Base-by-base conservation (phyloP, 2,329 filamentous ascomycete genomes). In the Aspergillus fijiensis region DNA sequence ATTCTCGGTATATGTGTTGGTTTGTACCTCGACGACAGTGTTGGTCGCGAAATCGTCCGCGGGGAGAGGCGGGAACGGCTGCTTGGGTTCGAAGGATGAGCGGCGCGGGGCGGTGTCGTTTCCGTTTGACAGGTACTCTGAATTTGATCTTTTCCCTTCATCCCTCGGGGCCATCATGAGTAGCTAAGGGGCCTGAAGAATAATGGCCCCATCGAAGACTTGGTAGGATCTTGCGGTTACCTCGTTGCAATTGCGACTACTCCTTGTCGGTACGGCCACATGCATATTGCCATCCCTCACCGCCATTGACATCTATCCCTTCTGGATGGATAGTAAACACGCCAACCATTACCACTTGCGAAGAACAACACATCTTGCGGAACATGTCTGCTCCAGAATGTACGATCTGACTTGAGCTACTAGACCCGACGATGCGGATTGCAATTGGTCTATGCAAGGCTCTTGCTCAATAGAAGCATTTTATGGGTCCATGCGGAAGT, bases 41-140 rank as follows among this genome's bases (percentile, higher is more conserved):
- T 55, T 56, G 39, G 62, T 58, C 47, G 64, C 64, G n/a, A 67
- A 59, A 25, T 70, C 69, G 57, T 73, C 69, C 3, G 67, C 55
- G 5, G 68, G 63, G 29, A 74, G 63, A 14, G 70, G 70, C 5
- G 72, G 72, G 53, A 74, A 74, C 4, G 72, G 72, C 60, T 74
- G 72, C 27, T 74, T 73, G n/a, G 67, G 61, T 31, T 74, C 71
- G 19, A 67, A 68, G n/a, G 58, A 50, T 10, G 65, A 53, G 2
- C 64, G 25, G 6, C 49, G 48, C 3, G 59, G 51, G 6, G 57
- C 49, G 2, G 62, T 50, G 16, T 64, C 59, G 3, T 61, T 51
- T 16, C 59, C 53, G 19, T 63, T 58, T 29, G 49, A 55, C 39
- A 51, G 51, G n/a, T 57, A 55, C 2, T 48, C 23, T n/a, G 35